phyloP scores from a whole-genome alignment of 192 early-diverging fungal species.

The Fimicolochytrium jonesii region DNA sequence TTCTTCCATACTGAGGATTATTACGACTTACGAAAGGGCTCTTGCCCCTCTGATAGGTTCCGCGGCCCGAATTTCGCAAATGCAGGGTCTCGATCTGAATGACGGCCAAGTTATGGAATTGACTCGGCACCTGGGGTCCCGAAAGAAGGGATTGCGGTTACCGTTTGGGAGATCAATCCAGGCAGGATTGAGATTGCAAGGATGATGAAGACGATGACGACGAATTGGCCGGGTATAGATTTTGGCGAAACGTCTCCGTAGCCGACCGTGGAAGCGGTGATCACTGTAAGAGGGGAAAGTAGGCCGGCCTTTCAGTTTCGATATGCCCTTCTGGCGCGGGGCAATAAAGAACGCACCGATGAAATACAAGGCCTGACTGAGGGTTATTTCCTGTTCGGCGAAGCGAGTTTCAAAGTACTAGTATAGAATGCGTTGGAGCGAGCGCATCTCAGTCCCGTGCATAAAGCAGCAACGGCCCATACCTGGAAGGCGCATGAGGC shows the following conservation, averaged over 20 bases:
- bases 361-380: slow-evolving; percentile 9
- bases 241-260: slow-evolving; percentile 67
- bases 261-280: slow-evolving; percentile 69
- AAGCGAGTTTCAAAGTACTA: no score
- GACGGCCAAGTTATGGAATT: no score
- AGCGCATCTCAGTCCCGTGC: no score
- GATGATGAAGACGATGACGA: slow-evolving; percentile 40
- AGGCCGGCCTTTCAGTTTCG: neutral
- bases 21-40: slow-evolving; percentile 19
- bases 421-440: no score
- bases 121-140: no score
- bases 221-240: slow-evolving; percentile 47
- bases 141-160: no score
- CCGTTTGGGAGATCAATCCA: slow-evolving; percentile 32
- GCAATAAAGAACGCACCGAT: neutral
- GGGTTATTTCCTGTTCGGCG: slow-evolving; percentile 14
- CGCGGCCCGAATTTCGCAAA: slow-evolving; percentile 22
- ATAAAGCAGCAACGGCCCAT: no score
- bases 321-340: neutral
- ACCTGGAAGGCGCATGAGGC: slow-evolving; percentile 38
- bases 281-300: slow-evolving; percentile 53
- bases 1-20: no score
- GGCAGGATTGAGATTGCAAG: slow-evolving; percentile 57
- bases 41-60: slow-evolving; percentile 23
- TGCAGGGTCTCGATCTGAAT: slow-evolving; percentile 17